Percentiles rank a stretch among this genome's conserved stretches.
Conservation (phyloP, 169 alveolate genomes). For the Babesia bovis region DNA sequence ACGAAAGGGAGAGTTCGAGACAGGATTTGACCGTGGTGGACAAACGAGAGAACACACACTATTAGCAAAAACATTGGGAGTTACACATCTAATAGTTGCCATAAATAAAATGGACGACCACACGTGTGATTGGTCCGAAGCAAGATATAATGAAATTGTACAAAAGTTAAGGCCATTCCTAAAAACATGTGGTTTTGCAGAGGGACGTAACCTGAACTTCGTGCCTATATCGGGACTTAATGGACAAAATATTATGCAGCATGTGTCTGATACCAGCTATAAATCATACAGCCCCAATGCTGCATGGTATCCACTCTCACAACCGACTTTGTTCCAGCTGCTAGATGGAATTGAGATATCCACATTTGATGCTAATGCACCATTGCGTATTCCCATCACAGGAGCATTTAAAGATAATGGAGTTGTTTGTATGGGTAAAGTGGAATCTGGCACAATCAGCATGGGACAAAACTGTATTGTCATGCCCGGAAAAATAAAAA, state of each 20-base stretch:
- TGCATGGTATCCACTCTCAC: conserved; percentile 74
- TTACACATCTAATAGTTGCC: conserved; percentile 93
- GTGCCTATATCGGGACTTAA: conserved; percentile 97
- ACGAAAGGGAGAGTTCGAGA: conserved; percentile 97
- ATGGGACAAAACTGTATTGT: conserved; percentile 80
- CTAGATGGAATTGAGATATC: conserved; percentile 76
- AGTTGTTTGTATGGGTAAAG: conserved; percentile 88
- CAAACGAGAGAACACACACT: conserved; percentile 99
- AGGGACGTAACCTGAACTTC: conserved; percentile 86
- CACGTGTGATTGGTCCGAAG: conserved; percentile 93
- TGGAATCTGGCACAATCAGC: conserved; percentile 82
- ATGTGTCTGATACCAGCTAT: conserved; percentile 69
- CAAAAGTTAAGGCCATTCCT: conserved; percentile 87
- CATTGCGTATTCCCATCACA: conserved; percentile 86
- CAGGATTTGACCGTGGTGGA: conserved; percentile 99
- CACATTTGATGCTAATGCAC: conserved; percentile 80
- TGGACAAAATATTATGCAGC: conserved; percentile 92
- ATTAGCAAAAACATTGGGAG: conserved; percentile 97
- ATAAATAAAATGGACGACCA: conserved; percentile 99
- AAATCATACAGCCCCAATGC: conserved; percentile 66
- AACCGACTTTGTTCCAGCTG: conserved; percentile 85
- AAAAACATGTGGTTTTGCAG: conserved; percentile 87
- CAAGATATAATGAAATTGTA: conserved; percentile 83
- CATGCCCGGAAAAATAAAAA: conserved; percentile 87
- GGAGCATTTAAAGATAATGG: conserved; percentile 92